phyloP scores from a whole-genome alignment of 2,329 filamentous ascomycete genomes.

The Cytospora schulzeri region DNA sequence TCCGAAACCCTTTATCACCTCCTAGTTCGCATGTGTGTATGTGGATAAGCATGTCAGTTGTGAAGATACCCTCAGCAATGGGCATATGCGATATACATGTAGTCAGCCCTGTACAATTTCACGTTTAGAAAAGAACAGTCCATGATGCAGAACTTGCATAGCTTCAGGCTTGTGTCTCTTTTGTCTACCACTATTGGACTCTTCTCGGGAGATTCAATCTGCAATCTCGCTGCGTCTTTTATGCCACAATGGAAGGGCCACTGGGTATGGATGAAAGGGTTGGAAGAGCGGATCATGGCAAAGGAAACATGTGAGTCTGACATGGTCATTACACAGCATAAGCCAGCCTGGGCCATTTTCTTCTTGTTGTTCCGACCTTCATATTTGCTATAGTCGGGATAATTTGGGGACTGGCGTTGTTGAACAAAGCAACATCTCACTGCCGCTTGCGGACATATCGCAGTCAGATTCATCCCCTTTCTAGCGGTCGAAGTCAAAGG shows the following conservation, averaged over 20 bases:
- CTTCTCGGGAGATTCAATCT: neutral
- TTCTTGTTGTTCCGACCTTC: neutral
- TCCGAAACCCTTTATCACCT: conserved; percentile 2
- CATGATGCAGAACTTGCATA: neutral
- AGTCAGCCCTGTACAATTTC: neutral
- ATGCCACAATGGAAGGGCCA: neutral
- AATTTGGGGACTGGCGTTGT: neutral
- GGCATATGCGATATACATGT: neutral
- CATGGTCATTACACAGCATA: no score
- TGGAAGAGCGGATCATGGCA: neutral
- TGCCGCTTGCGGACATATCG: neutral
- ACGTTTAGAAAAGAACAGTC: no score
- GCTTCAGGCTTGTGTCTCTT: neutral
- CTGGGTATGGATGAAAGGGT: no score
- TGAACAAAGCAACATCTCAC: neutral
- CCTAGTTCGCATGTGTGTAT: neutral
- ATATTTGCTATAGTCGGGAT: neutral
- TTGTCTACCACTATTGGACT: neutral
- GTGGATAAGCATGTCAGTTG: conserved; percentile 1
- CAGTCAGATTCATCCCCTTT: neutral
- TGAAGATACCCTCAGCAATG: conserved; percentile 7
- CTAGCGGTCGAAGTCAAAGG: neutral
- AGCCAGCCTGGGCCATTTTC: neutral
- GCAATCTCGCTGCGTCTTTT: neutral
- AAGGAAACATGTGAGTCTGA: no score